Base-by-base conservation (phyloP, 2,329 filamentous ascomycete genomes). In the Aspergillus sp. region DNA sequence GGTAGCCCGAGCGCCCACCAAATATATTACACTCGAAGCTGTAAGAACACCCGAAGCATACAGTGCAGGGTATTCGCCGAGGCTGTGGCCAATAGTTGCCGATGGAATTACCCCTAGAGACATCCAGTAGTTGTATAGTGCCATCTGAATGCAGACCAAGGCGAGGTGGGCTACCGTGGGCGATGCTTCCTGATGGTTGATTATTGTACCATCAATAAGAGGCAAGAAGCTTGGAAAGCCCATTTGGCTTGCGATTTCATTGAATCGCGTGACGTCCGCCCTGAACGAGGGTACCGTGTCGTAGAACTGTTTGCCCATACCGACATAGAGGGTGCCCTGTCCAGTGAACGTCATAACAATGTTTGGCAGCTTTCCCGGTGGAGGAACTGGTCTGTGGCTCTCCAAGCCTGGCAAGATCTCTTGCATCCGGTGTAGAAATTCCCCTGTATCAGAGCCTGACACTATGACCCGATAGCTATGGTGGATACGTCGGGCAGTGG, bases 401-500 rank as follows among this genome's bases (percentile, higher is more conserved):
- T 69, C 66, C 42, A 74, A 52, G 30, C 47, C 17, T 15, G 42
- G n/a, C 19, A 62, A 23, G 7, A 60, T 58, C 32, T 58, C 56
- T 23, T 49, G 36, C 25, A 58, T 8, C 2, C 38, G 25, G 19
- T 21, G 19, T 0, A 15, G 41, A 2, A 61, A 23, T 5, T 51
- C 53, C 1, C 19, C 17, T 3, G 36, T 36, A 13, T 65, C 66
- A 2, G 68, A 63, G 2, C 68, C 70, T 8, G 62, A 56, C 1
- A 70, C 63, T 23, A 62, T 62, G 1, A 67, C 64, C 25, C 72
- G 62, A 59, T 70, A 72, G 15, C 62, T 59, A 63, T 82, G 78
- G 53, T 82, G 80, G 7, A 73, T 68, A 1, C 80, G 76, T 27
- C 81, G 73, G 11, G 89, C 89, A 3, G 88, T 90, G 0, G 85